phyloP scores from a whole-genome alignment of 1,284 basidiomycete species.

The Leccinum pachyderme region DNA sequence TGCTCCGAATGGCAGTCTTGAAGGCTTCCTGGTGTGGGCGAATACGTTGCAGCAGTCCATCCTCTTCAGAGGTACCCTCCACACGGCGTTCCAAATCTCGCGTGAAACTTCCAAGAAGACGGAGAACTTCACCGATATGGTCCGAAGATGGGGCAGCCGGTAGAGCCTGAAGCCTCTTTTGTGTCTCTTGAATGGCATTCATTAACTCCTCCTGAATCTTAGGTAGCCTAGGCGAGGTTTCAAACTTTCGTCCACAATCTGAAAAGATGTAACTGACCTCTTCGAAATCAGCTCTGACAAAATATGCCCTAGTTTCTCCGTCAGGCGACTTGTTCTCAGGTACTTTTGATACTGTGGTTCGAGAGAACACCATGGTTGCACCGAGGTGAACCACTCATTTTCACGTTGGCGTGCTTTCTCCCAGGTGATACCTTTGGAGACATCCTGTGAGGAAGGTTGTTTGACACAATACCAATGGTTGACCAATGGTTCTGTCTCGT shows the following conservation, averaged over 20 bases:
- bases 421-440: conserved; percentile 59
- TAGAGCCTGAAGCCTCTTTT: conserved; percentile 39
- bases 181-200: conserved; percentile 42
- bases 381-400: conserved; percentile 63
- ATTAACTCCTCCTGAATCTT: conserved; percentile 53
- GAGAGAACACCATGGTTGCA: conserved; percentile 55
- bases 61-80: conserved; percentile 47
- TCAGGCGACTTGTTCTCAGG: conserved; percentile 54
- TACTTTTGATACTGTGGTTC: conserved; percentile 48
- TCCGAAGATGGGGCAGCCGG: conserved; percentile 55
- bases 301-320: conserved; percentile 51
- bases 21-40: conserved; percentile 50
- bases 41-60: conserved; percentile 55
- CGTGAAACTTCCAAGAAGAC: conserved; percentile 46
- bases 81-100: conserved; percentile 45
- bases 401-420: conserved; percentile 58
- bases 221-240: conserved; percentile 50
- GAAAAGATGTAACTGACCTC: conserved; percentile 37
- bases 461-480: conserved; percentile 77
- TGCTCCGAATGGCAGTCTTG: conserved; percentile 43
- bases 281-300: conserved; percentile 58
- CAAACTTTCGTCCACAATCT: not conserved
- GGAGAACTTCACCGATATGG: conserved; percentile 53
- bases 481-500: conserved; percentile 52
- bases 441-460: conserved; percentile 58